Base-by-base conservation (phyloP, 371 early-diverging fungal genomes). In the Mucor mucedo region DNA sequence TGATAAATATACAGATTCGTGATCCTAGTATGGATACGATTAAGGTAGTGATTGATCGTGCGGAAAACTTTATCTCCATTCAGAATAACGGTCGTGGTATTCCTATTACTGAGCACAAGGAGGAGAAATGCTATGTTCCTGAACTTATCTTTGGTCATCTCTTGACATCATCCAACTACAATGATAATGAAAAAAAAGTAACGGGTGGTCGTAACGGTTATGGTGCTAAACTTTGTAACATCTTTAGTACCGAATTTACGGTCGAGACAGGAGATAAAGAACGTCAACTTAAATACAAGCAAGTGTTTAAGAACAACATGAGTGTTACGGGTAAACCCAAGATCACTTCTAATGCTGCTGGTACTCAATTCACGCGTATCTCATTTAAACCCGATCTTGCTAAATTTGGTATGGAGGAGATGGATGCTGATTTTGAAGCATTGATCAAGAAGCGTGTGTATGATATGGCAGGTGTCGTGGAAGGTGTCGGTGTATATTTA, bases 201-300 rank as follows among this genome's bases (percentile, higher is more conserved):
- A 96, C 97, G 6, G 99, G 99, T 71, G 99, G 99, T 33, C 85
- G 99, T 52, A 99, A 99, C 77, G 99, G 99, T 50, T 99, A 96
- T 75, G 99, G 99, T 59, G 99, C 99, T 41, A 99, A 99, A 76
- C 88, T 99, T 11, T 98, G 99, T 82, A 99, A 99, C 71, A 99
- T 99, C 55, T 99, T 99, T 70, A 94, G 94, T 68, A 93, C 85
- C 4, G 93, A 96, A 81, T 99, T 99, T 75, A 89, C 87, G 38
- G 95, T 99, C 9, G 99, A 99, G 79, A 99, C 99, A 0, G 94
- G 93, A 0, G 96, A 98, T 73, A 83, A 82, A 29, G 80, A 79
- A 27, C 81, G 83, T 27, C 80, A 87, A 38, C 84, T 91, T 50
- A 93, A 90, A 68, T 96, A 91, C 78, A 89, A 85, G 66, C 98